Evolutionary conservation across 192 early-diverging fungal genomes (phyloP).

Genomic region (Coemansia sp.): DNA sequence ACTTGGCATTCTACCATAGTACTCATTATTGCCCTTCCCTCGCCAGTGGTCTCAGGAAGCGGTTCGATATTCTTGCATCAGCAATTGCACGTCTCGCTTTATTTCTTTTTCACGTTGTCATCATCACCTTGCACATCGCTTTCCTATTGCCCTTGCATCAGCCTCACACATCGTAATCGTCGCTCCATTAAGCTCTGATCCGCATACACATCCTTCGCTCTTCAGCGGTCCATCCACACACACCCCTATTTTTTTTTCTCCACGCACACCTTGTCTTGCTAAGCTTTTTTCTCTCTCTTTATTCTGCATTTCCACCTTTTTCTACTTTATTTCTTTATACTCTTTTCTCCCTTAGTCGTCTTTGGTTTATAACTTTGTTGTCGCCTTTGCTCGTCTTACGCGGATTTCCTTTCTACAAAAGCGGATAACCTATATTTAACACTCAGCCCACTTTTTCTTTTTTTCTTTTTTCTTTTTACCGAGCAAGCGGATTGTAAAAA

Average conservation of each 20-base stretch:
- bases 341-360: not conserved
- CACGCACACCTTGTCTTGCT: not conserved
- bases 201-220: constrained; percentile 11
- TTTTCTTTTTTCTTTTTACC: not conserved
- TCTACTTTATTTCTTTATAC: not conserved
- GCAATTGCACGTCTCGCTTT: not conserved
- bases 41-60: not conserved
- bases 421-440: constrained; percentile 11
- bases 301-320: constrained; percentile 5
- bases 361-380: not conserved
- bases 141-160: constrained; percentile 4
- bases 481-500: constrained; percentile 2
- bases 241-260: not conserved
- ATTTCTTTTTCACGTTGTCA: not conserved
- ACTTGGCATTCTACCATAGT: not conserved
- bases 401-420: not conserved
- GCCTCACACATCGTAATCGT: constrained; percentile 1
- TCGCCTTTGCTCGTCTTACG: not conserved
- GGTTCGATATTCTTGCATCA: constrained; percentile 6
- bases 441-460: constrained; percentile 4
- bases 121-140: not conserved
- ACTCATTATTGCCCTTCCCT: not conserved
- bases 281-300: not conserved
- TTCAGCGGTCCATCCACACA: constrained; percentile 1
- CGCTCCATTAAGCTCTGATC: constrained; percentile 7